These are phyloP conservation scores for Lobosporangium transversale DNA, from an alignment of 192 early-diverging fungal species.

Conservation along the genomic window DNA sequence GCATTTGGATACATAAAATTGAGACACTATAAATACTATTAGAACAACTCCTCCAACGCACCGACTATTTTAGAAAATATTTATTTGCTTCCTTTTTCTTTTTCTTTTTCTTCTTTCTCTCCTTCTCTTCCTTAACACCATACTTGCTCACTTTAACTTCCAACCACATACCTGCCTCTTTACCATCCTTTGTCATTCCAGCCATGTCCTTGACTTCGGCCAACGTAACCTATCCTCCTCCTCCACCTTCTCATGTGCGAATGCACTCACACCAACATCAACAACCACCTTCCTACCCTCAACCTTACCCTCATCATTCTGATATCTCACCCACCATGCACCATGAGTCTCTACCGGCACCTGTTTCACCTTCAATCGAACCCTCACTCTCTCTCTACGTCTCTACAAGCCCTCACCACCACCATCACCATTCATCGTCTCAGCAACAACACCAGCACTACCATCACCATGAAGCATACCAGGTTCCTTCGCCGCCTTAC, in stretches of 20 bases:
- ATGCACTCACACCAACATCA: conserved; percentile 19
- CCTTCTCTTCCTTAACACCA: not conserved
- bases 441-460: conserved; percentile 23
- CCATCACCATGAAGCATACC: conserved; percentile 22
- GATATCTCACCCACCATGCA: conserved; percentile 23
- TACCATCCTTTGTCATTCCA: not conserved
- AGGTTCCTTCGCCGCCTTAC: conserved; percentile 41
- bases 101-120: not conserved
- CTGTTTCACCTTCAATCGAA: conserved; percentile 15
- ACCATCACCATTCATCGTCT: not conserved
- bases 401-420: conserved; percentile 12
- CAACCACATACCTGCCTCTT: not conserved
- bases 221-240: conserved; percentile 12
- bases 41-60: not conserved
- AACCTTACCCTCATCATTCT: conserved; percentile 18
- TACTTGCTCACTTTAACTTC: not conserved
- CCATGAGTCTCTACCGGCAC: conserved; percentile 20
- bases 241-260: conserved; percentile 16
- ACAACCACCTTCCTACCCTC: conserved; percentile 1
- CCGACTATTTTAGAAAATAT: too few species aligned
- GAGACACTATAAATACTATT: not conserved
- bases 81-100: not conserved
- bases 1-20: too few species aligned
- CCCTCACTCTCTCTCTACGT: conserved; percentile 29
- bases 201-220: conserved; percentile 22